Base-by-base conservation (phyloP, 495 filamentous ascomycete genomes). In the Penicillium pancosmium region DNA sequence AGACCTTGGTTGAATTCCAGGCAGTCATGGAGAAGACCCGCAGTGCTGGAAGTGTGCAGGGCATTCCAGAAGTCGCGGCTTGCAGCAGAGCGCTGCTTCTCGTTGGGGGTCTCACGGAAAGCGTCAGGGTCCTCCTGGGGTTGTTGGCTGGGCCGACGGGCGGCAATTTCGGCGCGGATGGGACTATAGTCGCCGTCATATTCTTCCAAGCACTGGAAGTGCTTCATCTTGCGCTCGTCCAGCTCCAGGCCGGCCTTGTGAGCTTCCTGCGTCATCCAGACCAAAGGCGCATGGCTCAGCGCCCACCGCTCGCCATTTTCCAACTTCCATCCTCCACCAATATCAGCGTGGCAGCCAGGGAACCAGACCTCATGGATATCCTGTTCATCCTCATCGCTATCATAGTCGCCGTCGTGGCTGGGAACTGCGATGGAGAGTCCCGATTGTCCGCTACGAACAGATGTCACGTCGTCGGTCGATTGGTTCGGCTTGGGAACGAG, bases 301-400 rank as follows among this genome's bases (percentile, higher is more conserved):
- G 88, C 72, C 64, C 76, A 78, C 46, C 80, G 76, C 67, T 86
- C 82, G 1, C 79, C 85, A 0, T 73, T 65, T 0, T 75, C 60
- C 5, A 88, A 72, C 54, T 86, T 85, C 91, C 91, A 96, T 1
- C 91, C 91, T 21, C 92, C 91, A 15, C 91, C 91, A 31, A 95
- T 86, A 61, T 95, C 91, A 10, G 84, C 91, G 64, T 95, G 91
- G 35, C 87, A 85, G 40, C 91, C 91, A 0, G 89, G 81, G 67
- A 94, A 95, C 91, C 91, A 94, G 10, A 93, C 78, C 60, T 92
- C 90, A 63, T 90, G 85, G 55, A 94, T 88, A 63, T 93, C 88
- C 61, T 93, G 89, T 19, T 66, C 71, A 0, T 82, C 79, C 18
- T 89, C 86, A 35, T 86, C 86, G 21, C 80, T 72, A 16, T 80